These are phyloP conservation scores for Termitomyces sp. DNA, from an alignment of 1,284 basidiomycete genomes.

Conservation along the genomic window DNA sequence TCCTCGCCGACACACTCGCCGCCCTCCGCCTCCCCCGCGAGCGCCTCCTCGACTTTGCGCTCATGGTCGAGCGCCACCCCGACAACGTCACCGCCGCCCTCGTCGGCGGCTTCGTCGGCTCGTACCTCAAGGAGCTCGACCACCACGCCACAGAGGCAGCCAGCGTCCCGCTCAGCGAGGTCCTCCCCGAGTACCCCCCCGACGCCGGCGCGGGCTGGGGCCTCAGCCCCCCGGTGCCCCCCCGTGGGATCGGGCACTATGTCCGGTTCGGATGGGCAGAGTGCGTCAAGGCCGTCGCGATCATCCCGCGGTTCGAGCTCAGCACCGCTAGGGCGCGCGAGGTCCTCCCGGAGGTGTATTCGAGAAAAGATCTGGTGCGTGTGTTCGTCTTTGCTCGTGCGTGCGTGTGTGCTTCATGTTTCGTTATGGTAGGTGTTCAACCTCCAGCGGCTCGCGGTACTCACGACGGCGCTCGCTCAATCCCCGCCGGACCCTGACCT, in stretches of 20 bases:
- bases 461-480: slow-evolving; percentile 90
- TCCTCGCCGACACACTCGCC: slow-evolving; percentile 85
- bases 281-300: slow-evolving; percentile 89
- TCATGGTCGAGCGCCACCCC: slow-evolving; percentile 99
- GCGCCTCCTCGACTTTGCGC: slow-evolving; percentile 89
- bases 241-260: slow-evolving; percentile 90
- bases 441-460: slow-evolving; percentile 93
- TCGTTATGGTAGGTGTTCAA: slow-evolving; percentile 87
- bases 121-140: slow-evolving; percentile 90
- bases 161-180: slow-evolving; percentile 91
- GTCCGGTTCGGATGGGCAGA: slow-evolving; percentile 87
- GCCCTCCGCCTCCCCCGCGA: slow-evolving; percentile 63
- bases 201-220: slow-evolving; percentile 94
- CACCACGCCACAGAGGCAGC: slow-evolving; percentile 72
- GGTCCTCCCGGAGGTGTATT: slow-evolving; percentile 82
- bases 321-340: slow-evolving; percentile 93
- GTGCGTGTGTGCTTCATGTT: no score
- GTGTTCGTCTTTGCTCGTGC: no score
- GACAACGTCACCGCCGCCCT: slow-evolving; percentile 99
- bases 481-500: slow-evolving; percentile 89
- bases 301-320: slow-evolving; percentile 94
- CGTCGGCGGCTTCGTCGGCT: slow-evolving; percentile 97
- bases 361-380: slow-evolving; percentile 87
- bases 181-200: slow-evolving; percentile 92
- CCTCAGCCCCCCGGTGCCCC: slow-evolving; percentile 80